These are phyloP conservation scores for Yamadazyma blattariae DNA, from an alignment of 1,139 yeast genomes.

Conservation along the genomic window DNA sequence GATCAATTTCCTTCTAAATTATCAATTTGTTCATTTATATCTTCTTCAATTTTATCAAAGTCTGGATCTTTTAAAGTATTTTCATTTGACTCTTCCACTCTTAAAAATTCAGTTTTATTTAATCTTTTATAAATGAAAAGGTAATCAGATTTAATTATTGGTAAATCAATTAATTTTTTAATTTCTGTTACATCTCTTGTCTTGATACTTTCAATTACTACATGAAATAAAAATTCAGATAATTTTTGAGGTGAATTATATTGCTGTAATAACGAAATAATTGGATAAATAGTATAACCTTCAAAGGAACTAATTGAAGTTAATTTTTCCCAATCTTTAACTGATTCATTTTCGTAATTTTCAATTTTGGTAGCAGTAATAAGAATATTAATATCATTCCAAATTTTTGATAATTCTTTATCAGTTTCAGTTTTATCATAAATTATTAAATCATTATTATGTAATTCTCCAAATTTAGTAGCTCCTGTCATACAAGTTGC, in stretches of 20 bases:
- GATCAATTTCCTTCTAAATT: too few relatives aligned
- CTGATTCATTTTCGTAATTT: slow-evolving; percentile 9
- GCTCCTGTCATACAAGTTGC: slow-evolving; percentile 89
- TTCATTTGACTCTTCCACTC: slow-evolving; percentile 6
- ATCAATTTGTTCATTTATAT: slow-evolving; percentile 19
- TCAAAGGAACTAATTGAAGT: slow-evolving; percentile 20
- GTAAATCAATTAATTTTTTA: slow-evolving; percentile 17
- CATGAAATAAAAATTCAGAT: neutral
- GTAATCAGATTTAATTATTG: slow-evolving; percentile 24
- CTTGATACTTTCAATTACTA: slow-evolving; percentile 4
- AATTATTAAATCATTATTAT: slow-evolving; percentile 32
- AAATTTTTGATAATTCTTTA: slow-evolving; percentile 31
- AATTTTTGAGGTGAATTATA: slow-evolving; percentile 10
- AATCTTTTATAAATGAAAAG: slow-evolving; percentile 30
- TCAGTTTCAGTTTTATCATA: slow-evolving; percentile 76
- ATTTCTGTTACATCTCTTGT: slow-evolving; percentile 16
- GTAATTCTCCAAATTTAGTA: slow-evolving; percentile 65
- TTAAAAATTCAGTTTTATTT: slow-evolving; percentile 9
- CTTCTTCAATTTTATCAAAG: slow-evolving; percentile 11
- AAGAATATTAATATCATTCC: slow-evolving; percentile 60
- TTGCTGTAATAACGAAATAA: slow-evolving; percentile 12
- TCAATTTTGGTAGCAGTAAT: slow-evolving; percentile 41
- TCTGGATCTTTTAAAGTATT: slow-evolving; percentile 11
- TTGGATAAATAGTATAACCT: slow-evolving; percentile 20
- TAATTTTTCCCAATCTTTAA: slow-evolving; percentile 26